A percentile compares a stretch with the other conserved stretches of the same genome.
Evolutionary conservation across 768 basidiomycete species (phyloP).

Genomic region (Cyathus striatus): DNA sequence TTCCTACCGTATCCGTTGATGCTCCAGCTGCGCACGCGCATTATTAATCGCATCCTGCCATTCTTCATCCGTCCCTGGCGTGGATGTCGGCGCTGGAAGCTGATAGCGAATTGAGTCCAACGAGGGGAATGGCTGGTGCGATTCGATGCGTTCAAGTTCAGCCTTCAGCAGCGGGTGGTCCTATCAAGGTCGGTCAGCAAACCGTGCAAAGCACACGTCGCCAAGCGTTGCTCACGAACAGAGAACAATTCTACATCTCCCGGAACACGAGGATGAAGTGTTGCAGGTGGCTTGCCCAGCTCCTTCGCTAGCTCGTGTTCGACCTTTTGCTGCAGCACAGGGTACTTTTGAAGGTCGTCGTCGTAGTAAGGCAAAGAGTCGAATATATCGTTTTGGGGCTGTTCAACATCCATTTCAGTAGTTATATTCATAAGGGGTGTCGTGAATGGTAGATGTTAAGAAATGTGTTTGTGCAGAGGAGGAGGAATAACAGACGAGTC

Average conservation of each 20-base stretch:
- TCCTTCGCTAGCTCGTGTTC: conserved; percentile 74
- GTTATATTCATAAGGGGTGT: background rate
- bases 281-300: conserved; percentile 45
- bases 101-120: conserved; percentile 74
- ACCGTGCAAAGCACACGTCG: conserved; percentile 4
- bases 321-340: conserved; percentile 68
- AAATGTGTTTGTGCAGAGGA: too few species aligned
- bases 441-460: too few species aligned
- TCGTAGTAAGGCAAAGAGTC: conserved; percentile 95
- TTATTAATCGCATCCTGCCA: conserved; percentile 75
- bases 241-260: conserved; percentile 61
- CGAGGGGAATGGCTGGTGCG: conserved; percentile 56
- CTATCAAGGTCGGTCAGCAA: conserved; percentile 27
- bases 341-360: conserved; percentile 80
- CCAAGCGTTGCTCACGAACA: conserved; percentile 47
- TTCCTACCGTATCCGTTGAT: conserved; percentile 72
- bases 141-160: conserved; percentile 72
- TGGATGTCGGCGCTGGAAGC: conserved; percentile 59
- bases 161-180: conserved; percentile 64
- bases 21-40: conserved; percentile 79
- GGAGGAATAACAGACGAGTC: too few species aligned
- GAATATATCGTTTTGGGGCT: conserved; percentile 38
- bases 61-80: conserved; percentile 64
- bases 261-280: conserved; percentile 70
- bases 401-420: conserved; percentile 12